Conservation (phyloP, 1,284 basidiomycete genomes). For the Albatrellus sp. region DNA sequence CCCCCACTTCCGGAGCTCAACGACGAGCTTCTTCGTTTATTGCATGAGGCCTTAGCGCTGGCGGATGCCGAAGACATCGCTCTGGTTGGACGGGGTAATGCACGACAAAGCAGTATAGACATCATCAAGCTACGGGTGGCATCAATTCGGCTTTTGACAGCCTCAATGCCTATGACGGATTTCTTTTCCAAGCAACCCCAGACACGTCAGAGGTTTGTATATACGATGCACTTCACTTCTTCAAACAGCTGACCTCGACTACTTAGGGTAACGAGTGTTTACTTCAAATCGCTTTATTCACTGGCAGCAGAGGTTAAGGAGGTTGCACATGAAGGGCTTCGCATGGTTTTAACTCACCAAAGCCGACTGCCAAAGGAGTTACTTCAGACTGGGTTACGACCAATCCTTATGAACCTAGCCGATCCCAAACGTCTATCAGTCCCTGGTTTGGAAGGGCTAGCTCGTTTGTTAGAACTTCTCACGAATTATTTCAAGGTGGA, state of each 20-base stretch:
- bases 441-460: slow-evolving; percentile 90
- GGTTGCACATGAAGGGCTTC: slow-evolving; percentile 89
- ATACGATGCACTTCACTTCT: background rate
- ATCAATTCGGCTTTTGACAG: slow-evolving; percentile 86
- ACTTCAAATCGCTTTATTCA: slow-evolving; percentile 98
- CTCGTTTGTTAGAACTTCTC: slow-evolving; percentile 87
- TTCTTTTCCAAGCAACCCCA: slow-evolving; percentile 78
- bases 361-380: slow-evolving; percentile 92
- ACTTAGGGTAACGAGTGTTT: slow-evolving; percentile 80
- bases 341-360: slow-evolving; percentile 83
- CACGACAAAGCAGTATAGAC: slow-evolving; percentile 75
- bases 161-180: slow-evolving; percentile 90
- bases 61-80: slow-evolving; percentile 92
- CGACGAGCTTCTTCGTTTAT: slow-evolving; percentile 84
- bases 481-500: slow-evolving; percentile 99
- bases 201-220: slow-evolving; percentile 69
- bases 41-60: slow-evolving; percentile 90
- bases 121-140: slow-evolving; percentile 90
- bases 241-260: slow-evolving; percentile 6
- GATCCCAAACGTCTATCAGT: slow-evolving; percentile 93
- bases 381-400: slow-evolving; percentile 88
- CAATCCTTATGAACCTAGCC: slow-evolving; percentile 96
- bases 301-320: slow-evolving; percentile 89
- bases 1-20: slow-evolving; percentile 85
- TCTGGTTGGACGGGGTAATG: slow-evolving; percentile 62